Percentiles rank a stretch among this genome's conserved stretches.
These are phyloP conservation scores for Ascosphaera apis DNA, from an alignment of 2,329 filamentous ascomycete species.

Conservation along the genomic window DNA sequence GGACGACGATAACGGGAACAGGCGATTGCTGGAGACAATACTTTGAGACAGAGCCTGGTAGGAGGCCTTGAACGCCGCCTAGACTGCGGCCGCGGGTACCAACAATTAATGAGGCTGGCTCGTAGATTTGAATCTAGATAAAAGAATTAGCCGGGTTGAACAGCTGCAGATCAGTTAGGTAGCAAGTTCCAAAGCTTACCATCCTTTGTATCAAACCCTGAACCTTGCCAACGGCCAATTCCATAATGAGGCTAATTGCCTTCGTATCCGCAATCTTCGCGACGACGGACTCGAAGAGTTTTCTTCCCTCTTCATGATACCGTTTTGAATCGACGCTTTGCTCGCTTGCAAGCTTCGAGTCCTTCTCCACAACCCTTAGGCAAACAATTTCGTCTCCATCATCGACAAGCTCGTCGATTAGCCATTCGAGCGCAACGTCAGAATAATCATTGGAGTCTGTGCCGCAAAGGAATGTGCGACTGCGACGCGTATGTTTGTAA, in stretches of 20 bases:
- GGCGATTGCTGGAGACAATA: conserved; percentile 88
- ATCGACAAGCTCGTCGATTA: conserved; percentile 76
- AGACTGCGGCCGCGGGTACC: conserved; percentile 68
- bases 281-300: conserved; percentile 53
- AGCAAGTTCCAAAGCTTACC: conserved; percentile 40
- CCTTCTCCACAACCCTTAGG: conserved; percentile 67
- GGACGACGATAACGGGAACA: conserved; percentile 77
- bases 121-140: conserved; percentile 62
- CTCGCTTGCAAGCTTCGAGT: conserved; percentile 43
- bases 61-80: conserved; percentile 63
- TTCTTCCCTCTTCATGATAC: conserved; percentile 54
- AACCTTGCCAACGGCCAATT: conserved; percentile 73
- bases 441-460: conserved; percentile 83
- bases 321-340: conserved; percentile 37
- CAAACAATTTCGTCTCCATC: conserved; percentile 88
- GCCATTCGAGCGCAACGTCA: conserved; percentile 77
- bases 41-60: conserved; percentile 78
- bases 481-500: conserved; percentile 57
- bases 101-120: conserved; percentile 76
- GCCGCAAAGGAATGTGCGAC: conserved; percentile 73
- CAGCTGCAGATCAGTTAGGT: conserved; percentile 2
- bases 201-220: conserved; percentile 78
- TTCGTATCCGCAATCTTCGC: conserved; percentile 57
- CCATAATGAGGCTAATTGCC: conserved; percentile 63
- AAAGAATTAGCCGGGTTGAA: conserved; percentile 4